These are phyloP conservation scores for Paramecium tetraurelia DNA, from an alignment of 73 alveolate genomes.

Conservation along the genomic window DNA sequence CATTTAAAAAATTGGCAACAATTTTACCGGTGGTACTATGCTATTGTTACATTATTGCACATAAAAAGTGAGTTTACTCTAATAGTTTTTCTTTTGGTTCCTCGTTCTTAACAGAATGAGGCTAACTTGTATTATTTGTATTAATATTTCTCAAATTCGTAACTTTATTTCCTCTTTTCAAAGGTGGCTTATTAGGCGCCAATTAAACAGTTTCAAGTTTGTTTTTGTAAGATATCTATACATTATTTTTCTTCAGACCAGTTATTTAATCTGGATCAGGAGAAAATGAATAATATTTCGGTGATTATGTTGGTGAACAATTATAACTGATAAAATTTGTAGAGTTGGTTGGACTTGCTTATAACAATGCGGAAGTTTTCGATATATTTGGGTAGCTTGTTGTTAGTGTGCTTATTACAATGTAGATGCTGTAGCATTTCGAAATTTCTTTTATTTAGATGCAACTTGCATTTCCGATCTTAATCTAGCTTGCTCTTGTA, in stretches of 20 bases:
- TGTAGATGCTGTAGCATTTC: not conserved
- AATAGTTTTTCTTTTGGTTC: not conserved
- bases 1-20: not conserved
- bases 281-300: not conserved
- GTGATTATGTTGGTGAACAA: not conserved
- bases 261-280: not conserved
- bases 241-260: not conserved
- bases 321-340: not conserved
- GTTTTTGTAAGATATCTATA: not conserved
- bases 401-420: not conserved
- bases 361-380: not conserved
- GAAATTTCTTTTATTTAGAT: not conserved
- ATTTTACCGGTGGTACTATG: not conserved
- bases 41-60: slow-evolving; percentile 18
- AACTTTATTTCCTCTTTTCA: slow-evolving; percentile 2
- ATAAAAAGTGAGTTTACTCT: not conserved
- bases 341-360: not conserved
- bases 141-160: not conserved
- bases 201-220: not conserved
- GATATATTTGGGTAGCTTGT: not conserved
- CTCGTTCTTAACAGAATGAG: not conserved
- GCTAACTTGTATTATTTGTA: not conserved
- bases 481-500: not conserved
- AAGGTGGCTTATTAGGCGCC: not conserved
- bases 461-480: not conserved